phyloP scores from a whole-genome alignment of 768 basidiomycete species.

The Serendipita sp. region DNA sequence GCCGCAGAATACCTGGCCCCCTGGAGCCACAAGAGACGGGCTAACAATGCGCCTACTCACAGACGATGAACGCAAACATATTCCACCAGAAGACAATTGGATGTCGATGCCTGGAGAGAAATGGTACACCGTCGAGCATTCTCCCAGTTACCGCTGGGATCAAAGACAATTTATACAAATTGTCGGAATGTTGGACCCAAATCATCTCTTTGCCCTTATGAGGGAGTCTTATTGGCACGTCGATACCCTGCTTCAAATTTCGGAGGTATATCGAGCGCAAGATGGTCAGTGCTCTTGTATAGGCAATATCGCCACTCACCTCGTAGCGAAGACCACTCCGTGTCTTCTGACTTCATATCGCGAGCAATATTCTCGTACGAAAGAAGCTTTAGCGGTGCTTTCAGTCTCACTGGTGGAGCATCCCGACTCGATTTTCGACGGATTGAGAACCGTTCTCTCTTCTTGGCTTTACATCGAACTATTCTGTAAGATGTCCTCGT shows the following conservation, averaged over 20 bases:
- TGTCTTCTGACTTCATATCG: slow-evolving; percentile 77
- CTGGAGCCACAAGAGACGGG: slow-evolving; percentile 52
- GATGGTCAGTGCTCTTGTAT: slow-evolving; percentile 40
- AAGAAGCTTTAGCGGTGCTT: slow-evolving; percentile 70
- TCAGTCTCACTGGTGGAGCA: slow-evolving; percentile 65
- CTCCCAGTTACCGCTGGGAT: slow-evolving; percentile 64
- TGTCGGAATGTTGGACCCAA: slow-evolving; percentile 74
- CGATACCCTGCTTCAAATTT: slow-evolving; percentile 75
- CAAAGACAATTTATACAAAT: slow-evolving; percentile 67
- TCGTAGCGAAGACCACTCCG: slow-evolving; percentile 44
- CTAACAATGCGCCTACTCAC: slow-evolving; percentile 45
- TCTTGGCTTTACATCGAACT: slow-evolving; percentile 71
- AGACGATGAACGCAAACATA: slow-evolving; percentile 29
- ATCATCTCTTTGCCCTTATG: slow-evolving; percentile 62
- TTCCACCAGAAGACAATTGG: slow-evolving; percentile 13
- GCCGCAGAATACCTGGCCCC: slow-evolving; percentile 62
- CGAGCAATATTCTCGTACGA: slow-evolving; percentile 91
- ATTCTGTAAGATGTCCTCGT: slow-evolving; percentile 39
- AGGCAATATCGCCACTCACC: neutral
- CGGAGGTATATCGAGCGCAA: slow-evolving; percentile 71
- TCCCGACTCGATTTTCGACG: slow-evolving; percentile 78
- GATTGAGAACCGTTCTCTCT: slow-evolving; percentile 88
- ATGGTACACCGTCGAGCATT: slow-evolving; percentile 84
- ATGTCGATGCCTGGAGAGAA: slow-evolving; percentile 36
- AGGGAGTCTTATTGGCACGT: slow-evolving; percentile 76